A percentile compares a stretch with the other conserved stretches of the same genome.
phyloP scores from a whole-genome alignment of 2,329 filamentous ascomycete species.

The Fusarium palustre region DNA sequence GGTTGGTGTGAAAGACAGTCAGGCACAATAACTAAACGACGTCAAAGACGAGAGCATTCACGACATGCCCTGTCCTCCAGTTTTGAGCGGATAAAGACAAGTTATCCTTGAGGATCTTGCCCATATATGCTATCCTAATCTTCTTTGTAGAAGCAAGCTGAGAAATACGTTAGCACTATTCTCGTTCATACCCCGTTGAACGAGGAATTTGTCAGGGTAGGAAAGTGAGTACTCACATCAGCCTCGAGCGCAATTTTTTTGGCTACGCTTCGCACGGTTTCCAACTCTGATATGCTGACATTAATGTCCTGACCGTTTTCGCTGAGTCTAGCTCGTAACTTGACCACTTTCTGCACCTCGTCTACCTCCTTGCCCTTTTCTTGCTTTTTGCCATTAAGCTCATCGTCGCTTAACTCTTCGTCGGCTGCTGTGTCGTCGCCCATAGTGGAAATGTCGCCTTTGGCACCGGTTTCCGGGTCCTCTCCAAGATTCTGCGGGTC shows the following conservation, averaged over 20 bases:
- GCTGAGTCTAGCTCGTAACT: constrained; percentile 72
- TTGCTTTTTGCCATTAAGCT: constrained; percentile 58
- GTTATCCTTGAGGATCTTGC: constrained; percentile 79
- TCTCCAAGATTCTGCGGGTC: constrained; percentile 70
- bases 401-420: constrained; percentile 54
- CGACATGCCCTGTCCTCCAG: constrained; percentile 79
- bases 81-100: constrained; percentile 74
- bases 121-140: constrained; percentile 82
- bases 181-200: background rate
- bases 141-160: constrained; percentile 69
- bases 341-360: constrained; percentile 65
- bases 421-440: constrained; percentile 57
- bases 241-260: constrained; percentile 72
- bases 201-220: background rate
- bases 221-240: constrained; percentile 62
- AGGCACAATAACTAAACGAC: constrained; percentile 51
- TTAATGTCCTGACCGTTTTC: constrained; percentile 73
- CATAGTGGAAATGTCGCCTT: constrained; percentile 52
- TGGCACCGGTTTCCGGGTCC: constrained; percentile 49
- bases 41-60: constrained; percentile 80
- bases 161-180: constrained; percentile 14
- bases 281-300: constrained; percentile 66
- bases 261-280: constrained; percentile 73
- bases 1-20: background rate
- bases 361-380: constrained; percentile 70